A percentile compares a stretch with the other conserved stretches of the same genome.
Conservation (phyloP, 2,329 filamentous ascomycete species). For the Orbilia quercus region DNA sequence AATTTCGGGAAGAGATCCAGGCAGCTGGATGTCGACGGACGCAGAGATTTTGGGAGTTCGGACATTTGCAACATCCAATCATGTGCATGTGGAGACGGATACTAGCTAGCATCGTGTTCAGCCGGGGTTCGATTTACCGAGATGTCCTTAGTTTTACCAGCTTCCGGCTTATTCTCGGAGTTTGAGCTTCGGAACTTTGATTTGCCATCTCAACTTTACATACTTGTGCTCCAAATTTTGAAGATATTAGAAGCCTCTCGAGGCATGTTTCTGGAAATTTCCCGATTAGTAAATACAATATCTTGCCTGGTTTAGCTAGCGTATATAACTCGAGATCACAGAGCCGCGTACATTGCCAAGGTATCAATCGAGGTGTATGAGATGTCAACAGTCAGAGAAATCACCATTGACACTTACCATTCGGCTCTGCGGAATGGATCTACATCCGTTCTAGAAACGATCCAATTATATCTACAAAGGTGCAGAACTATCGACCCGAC, state of each 20-base stretch:
- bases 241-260: too few species aligned
- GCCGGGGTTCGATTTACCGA: not conserved
- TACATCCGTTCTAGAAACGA: not conserved
- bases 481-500: slow-evolving; percentile 12
- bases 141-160: slow-evolving; percentile 5
- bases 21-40: too few species aligned
- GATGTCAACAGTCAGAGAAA: slow-evolving; percentile 12
- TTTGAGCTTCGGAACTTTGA: not conserved
- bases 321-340: not conserved
- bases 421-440: slow-evolving; percentile 3
- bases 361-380: too few species aligned
- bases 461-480: slow-evolving; percentile 21
- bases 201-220: too few species aligned
- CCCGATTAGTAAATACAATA: too few species aligned
- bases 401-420: slow-evolving; percentile 15
- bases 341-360: too few species aligned
- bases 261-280: too few species aligned
- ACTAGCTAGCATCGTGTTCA: too few species aligned
- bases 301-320: too few species aligned
- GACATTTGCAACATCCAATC: not conserved
- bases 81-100: too few species aligned
- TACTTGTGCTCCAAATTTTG: too few species aligned
- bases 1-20: too few species aligned
- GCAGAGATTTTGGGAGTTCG: not conserved
- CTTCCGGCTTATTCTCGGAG: slow-evolving; percentile 30